phyloP scores from a whole-genome alignment of 805 yeast species.

The Candida nemodendra region DNA sequence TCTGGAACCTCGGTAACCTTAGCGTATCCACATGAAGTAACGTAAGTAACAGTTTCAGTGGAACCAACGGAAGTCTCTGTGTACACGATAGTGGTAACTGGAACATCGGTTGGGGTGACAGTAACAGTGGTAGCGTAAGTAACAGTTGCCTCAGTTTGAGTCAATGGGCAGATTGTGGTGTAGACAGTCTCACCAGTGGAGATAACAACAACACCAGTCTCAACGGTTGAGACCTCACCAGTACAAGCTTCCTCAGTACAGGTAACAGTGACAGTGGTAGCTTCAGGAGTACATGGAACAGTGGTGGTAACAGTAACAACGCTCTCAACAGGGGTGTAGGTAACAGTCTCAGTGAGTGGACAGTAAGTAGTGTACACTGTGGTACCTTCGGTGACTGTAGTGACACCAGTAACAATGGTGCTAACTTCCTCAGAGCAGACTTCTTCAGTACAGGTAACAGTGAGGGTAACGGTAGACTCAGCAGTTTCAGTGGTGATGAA shows the following conservation, averaged over 20 bases:
- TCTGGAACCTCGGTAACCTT: slow-evolving; percentile 2
- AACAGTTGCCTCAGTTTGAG: slow-evolving; percentile 11
- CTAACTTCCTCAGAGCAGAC: slow-evolving; percentile 20
- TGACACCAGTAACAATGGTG: slow-evolving; percentile 28
- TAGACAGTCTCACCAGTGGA: slow-evolving; percentile 22
- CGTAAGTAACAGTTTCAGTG: slow-evolving; percentile 17
- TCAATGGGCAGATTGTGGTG: slow-evolving; percentile 38
- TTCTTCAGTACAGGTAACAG: slow-evolving; percentile 25
- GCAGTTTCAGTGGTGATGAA: slow-evolving; percentile 18
- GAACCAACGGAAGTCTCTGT: slow-evolving; percentile 6
- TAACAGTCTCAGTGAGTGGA: slow-evolving; percentile 27
- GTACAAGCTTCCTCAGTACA: slow-evolving; percentile 19
- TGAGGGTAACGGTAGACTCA: slow-evolving; percentile 17
- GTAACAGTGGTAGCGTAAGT: slow-evolving; percentile 13
- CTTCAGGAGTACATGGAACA: slow-evolving; percentile 5
- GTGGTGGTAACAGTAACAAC: slow-evolving; percentile 8
- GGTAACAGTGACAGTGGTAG: slow-evolving; percentile 21
- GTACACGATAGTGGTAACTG: slow-evolving; percentile 6
- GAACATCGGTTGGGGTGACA: slow-evolving; percentile 6
- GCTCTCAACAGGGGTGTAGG: slow-evolving; percentile 19
- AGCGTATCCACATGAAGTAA: slow-evolving; percentile 5
- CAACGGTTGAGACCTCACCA: slow-evolving; percentile 19
- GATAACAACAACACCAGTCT: slow-evolving; percentile 24
- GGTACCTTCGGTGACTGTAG: slow-evolving; percentile 24
- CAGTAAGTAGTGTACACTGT: slow-evolving; percentile 36